phyloP scores from a whole-genome alignment of 164 flowering plant genomes.

The Liquidambar formosana region DNA sequence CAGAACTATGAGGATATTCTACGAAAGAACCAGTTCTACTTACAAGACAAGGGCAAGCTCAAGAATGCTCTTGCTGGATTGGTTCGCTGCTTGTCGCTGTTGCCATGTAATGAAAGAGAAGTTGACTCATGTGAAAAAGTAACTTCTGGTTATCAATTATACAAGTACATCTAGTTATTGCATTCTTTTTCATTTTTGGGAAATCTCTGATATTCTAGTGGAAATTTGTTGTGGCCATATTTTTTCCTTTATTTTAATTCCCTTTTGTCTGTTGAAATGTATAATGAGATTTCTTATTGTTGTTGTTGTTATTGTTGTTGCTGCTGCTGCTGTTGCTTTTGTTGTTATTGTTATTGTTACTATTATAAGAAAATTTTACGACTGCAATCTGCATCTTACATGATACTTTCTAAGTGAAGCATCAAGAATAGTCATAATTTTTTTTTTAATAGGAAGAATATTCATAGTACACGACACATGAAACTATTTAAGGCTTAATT shows the following conservation, averaged over 20 bases:
- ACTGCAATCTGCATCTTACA: too few species aligned
- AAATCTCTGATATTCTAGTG: neutral
- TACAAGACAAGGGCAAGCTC: conserved; percentile 72
- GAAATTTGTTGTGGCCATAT: neutral
- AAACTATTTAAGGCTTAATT: too few species aligned
- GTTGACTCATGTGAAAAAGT: conserved; percentile 46
- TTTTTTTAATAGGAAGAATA: too few species aligned
- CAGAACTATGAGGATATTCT: conserved; percentile 71
- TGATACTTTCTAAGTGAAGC: too few species aligned
- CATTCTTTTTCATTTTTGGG: neutral
- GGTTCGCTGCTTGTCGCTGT: conserved; percentile 66
- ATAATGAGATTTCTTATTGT: too few species aligned
- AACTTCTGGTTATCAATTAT: conserved; percentile 13
- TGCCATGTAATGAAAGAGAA: conserved; percentile 46
- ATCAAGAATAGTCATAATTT: too few species aligned
- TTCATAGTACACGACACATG: too few species aligned
- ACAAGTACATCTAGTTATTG: neutral
- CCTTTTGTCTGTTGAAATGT: too few species aligned
- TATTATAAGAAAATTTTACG: too few species aligned
- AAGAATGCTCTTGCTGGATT: conserved; percentile 64
- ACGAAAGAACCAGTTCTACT: conserved; percentile 55
- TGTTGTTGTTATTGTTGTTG: too few species aligned
- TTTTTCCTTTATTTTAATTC: too few species aligned
- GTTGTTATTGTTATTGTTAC: neutral
- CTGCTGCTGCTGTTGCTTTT: too few species aligned